phyloP scores from a whole-genome alignment of 495 filamentous ascomycete genomes.

The Hyaloscypha bicolor region DNA sequence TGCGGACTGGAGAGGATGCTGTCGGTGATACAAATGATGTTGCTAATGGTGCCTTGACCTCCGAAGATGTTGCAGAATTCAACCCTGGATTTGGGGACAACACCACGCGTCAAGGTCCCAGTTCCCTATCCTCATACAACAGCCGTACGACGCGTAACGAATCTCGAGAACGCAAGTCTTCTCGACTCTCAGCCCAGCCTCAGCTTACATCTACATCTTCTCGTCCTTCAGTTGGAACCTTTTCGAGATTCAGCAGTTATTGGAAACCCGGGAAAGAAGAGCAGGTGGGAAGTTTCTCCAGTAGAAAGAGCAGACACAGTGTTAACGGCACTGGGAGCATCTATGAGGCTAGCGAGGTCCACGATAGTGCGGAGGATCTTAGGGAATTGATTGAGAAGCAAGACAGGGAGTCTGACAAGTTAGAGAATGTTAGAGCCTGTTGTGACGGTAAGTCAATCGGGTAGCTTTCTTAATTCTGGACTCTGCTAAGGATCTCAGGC shows the following conservation, averaged over 20 bases:
- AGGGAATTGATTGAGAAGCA: constrained; percentile 73
- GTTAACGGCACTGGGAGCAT: constrained; percentile 46
- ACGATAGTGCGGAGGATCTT: constrained; percentile 80
- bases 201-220: constrained; percentile 29
- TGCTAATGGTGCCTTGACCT: constrained; percentile 56
- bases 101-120: constrained; percentile 52
- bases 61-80: constrained; percentile 88
- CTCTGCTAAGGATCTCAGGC: constrained; percentile 46
- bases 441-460: constrained; percentile 79
- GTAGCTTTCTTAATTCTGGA: constrained; percentile 29
- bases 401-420: constrained; percentile 69
- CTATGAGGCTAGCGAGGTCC: constrained; percentile 69
- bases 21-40: constrained; percentile 60
- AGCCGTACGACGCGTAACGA: constrained; percentile 67
- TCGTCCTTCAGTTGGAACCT: constrained; percentile 31
- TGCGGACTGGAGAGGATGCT: constrained; percentile 66
- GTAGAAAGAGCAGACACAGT: constrained; percentile 29
- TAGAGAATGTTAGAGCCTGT: constrained; percentile 96
- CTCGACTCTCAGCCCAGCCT: constrained; percentile 35
- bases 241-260: constrained; percentile 43
- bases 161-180: constrained; percentile 53
- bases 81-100: constrained; percentile 68
- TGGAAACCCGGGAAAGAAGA: constrained; percentile 25
- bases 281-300: constrained; percentile 23
- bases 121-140: constrained; percentile 82